Conservation (phyloP, 2,329 filamentous ascomycete genomes). For the Exophiala phaeomuriformis region DNA sequence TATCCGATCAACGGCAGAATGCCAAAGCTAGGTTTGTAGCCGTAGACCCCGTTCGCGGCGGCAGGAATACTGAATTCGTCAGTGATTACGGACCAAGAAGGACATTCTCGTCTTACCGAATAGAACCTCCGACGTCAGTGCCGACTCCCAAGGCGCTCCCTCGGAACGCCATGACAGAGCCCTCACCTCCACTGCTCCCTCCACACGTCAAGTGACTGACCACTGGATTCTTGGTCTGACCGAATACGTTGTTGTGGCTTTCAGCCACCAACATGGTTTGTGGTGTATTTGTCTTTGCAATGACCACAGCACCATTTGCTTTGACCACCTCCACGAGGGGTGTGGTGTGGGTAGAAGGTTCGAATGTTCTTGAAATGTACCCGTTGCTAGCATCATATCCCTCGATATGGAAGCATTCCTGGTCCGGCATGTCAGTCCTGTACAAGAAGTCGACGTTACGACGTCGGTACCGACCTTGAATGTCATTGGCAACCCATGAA, state of each 20-base stretch:
- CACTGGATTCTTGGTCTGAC: constrained; percentile 55
- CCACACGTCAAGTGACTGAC: constrained; percentile 55
- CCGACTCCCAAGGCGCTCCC: constrained; percentile 54
- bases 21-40: constrained; percentile 43
- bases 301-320: constrained; percentile 55
- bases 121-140: constrained; percentile 50
- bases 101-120: constrained; percentile 26
- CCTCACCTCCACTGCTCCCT: constrained; percentile 60
- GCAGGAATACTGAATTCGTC: constrained; percentile 35
- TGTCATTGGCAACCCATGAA: constrained; percentile 36
- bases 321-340: constrained; percentile 52
- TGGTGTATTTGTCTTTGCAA: constrained; percentile 63
- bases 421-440: constrained; percentile 1
- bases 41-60: constrained; percentile 46
- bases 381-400: constrained; percentile 51
- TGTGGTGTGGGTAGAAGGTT: constrained; percentile 52
- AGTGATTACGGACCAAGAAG: not conserved
- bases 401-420: constrained; percentile 31
- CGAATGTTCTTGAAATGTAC: constrained; percentile 53
- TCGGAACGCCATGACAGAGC: constrained; percentile 50
- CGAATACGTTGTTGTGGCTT: constrained; percentile 51
- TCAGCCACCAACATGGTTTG: constrained; percentile 51
- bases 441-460: not conserved
- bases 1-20: constrained; percentile 32
- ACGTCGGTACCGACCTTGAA: constrained; percentile 25